Base-by-base conservation (phyloP, 768 basidiomycete genomes). In the Infundibulicybe gibba region DNA sequence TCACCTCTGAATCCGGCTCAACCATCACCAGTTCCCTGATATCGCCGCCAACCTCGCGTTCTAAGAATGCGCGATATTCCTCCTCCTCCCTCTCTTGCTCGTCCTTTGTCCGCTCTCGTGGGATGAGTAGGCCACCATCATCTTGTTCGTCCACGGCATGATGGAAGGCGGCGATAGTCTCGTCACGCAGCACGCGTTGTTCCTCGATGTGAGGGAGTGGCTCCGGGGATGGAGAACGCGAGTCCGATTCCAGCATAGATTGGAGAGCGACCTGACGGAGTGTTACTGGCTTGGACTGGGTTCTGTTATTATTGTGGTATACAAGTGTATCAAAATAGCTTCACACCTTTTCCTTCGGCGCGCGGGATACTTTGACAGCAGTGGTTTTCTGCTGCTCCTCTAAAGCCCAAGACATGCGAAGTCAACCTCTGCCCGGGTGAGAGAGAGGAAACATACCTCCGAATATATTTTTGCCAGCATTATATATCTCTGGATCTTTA, bases 131-230 rank as follows among this genome's bases (percentile, higher is more conserved):
- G 32, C 80, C 74, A 25, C 71, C 75, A 31, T 59, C 64, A 3
- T 56, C 63, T 10, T 64, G 59, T 11, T 70, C 71, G 1, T 60
- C 60, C 3, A 67, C 54, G 17, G 70, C 69, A 21, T 53, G 47
- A 47, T 88, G 84, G 65, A 99, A 97, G 0, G 88, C 94, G 1
- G 82, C 75, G 17, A 91, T 89, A 0, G 90, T 93, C 62, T 97
- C 94, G 32, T 77, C 70, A 12, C 87, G 83, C 16, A 99, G 76
- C 0, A 67, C 71, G 1, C 66, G 68, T 63, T 95, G 89, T 59
- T 94, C 92, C 62, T 92, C 76, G 3, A 77, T 81, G 55, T 94
- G 85, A 4, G 66, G 63, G 32, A 72, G 67, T 0, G 71, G 70
- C 41, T 69, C 64, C 2, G 79, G 78, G n/a, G 85, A 82, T 1